These are phyloP conservation scores for Populus alba DNA, from an alignment of 345 rosid genomes.

Conservation along the genomic window DNA sequence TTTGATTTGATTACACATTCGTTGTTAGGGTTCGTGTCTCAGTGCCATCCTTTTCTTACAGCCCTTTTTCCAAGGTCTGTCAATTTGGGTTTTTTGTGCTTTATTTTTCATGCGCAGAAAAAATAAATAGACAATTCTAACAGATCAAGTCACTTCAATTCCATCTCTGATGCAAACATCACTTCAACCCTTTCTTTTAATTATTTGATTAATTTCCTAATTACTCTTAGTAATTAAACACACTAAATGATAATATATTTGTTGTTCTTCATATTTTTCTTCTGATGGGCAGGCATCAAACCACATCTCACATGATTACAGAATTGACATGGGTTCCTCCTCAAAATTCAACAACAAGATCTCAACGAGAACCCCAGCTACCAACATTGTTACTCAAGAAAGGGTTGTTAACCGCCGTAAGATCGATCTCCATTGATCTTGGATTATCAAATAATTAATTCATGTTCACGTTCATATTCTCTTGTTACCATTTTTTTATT, in stretches of 20 bases:
- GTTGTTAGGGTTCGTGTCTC: conserved; percentile 46
- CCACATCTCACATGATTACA: conserved; percentile 39
- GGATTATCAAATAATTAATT: too few relatives aligned
- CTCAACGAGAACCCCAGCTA: conserved; percentile 41
- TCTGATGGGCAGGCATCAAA: conserved; percentile 39
- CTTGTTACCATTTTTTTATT: not conserved
- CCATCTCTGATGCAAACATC: conserved; percentile 22
- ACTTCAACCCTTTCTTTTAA: conserved; percentile 4
- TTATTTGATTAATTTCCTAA: not conserved
- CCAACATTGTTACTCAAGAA: conserved; percentile 32
- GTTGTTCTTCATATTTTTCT: not conserved
- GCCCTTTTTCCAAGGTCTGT: conserved; percentile 11
- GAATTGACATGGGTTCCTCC: conserved; percentile 57
- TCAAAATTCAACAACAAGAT: conserved; percentile 56
- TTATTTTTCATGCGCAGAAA: conserved; percentile 6
- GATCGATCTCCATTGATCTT: conserved; percentile 12
- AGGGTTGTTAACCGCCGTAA: conserved; percentile 77
- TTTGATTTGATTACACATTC: conserved; percentile 43
- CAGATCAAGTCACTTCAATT: conserved; percentile 50
- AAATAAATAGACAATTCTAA: conserved; percentile 19
- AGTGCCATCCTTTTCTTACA: conserved; percentile 5
- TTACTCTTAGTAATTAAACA: not conserved
- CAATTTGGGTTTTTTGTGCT: conserved; percentile 29
- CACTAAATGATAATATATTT: not conserved
- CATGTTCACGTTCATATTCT: not conserved